Evolutionary conservation across 2,329 filamentous ascomycete genomes (phyloP).

Genomic region (Talaromyces sp.): DNA sequence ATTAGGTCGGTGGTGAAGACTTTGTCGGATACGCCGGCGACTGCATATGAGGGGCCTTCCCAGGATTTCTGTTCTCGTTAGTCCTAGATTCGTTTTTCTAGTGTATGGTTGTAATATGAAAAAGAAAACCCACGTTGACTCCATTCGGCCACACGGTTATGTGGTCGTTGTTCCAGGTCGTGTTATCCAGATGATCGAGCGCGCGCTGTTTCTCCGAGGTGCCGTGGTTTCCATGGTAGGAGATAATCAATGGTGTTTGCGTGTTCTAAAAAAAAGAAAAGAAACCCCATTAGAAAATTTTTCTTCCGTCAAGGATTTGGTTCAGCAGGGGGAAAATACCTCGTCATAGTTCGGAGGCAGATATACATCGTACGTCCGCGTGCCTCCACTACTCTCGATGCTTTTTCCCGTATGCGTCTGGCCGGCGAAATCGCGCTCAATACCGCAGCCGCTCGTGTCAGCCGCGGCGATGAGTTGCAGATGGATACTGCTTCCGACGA

Average conservation of each 20-base stretch:
- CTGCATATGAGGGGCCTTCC: background rate
- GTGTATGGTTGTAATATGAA: too few relatives aligned
- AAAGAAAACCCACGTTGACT: background rate
- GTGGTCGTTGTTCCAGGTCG: background rate
- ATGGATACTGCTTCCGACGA: background rate
- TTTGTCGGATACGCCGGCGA: background rate
- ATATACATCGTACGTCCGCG: background rate
- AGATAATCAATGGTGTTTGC: background rate
- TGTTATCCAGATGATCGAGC: background rate
- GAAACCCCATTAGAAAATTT: too few relatives aligned
- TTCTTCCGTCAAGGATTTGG: too few relatives aligned
- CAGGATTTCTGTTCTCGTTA: background rate
- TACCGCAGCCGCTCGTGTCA: background rate
- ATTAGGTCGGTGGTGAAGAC: background rate
- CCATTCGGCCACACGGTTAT: background rate
- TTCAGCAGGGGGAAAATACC: background rate
- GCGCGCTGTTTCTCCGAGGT: background rate
- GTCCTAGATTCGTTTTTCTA: background rate
- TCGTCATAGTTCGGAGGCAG: background rate
- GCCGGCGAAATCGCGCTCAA: background rate
- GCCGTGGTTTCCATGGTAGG: background rate
- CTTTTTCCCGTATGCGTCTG: background rate
- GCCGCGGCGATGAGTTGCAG: background rate
- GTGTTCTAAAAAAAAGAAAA: background rate
- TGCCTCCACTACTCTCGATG: background rate